phyloP scores from a whole-genome alignment of 805 yeast species.

The Cyberlindnera galapagoensis region DNA sequence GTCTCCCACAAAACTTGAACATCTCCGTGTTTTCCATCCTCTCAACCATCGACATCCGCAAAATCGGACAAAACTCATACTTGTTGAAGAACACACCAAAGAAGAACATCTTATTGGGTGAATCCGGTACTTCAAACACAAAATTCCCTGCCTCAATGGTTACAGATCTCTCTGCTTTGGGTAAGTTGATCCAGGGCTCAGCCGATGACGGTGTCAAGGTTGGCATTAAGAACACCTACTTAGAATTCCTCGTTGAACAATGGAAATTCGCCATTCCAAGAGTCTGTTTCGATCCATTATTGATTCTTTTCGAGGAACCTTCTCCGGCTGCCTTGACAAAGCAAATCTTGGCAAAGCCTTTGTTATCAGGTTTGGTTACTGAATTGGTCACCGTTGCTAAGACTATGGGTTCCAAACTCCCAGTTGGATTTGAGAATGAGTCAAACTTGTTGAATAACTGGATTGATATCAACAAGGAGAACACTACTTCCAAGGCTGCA shows the following conservation, averaged over 20 bases:
- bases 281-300: slow-evolving; percentile 70
- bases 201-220: slow-evolving; percentile 16
- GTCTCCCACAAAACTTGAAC: slow-evolving; percentile 33
- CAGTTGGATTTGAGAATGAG: slow-evolving; percentile 66
- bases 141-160: slow-evolving; percentile 30
- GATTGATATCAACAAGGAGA: slow-evolving; percentile 19
- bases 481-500: slow-evolving; percentile 1
- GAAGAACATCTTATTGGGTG: slow-evolving; percentile 26
- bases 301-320: slow-evolving; percentile 67
- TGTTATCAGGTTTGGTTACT: slow-evolving; percentile 69
- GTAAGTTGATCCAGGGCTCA: slow-evolving; percentile 29
- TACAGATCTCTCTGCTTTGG: slow-evolving; percentile 30
- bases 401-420: slow-evolving; percentile 70
- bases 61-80: slow-evolving; percentile 21
- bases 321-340: slow-evolving; percentile 49
- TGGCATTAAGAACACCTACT: slow-evolving; percentile 31
- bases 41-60: slow-evolving; percentile 18
- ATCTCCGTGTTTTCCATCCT: slow-evolving; percentile 20
- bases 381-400: slow-evolving; percentile 71
- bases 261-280: slow-evolving; percentile 82
- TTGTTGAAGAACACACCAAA: slow-evolving; percentile 3
- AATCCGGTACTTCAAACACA: slow-evolving; percentile 34
- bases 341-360: slow-evolving; percentile 79
- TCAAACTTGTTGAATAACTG: slow-evolving; percentile 48
- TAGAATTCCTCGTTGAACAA: slow-evolving; percentile 64